Conservation (phyloP, 352 stramenopile species). For the Globisporangium orthogonon region DNA sequence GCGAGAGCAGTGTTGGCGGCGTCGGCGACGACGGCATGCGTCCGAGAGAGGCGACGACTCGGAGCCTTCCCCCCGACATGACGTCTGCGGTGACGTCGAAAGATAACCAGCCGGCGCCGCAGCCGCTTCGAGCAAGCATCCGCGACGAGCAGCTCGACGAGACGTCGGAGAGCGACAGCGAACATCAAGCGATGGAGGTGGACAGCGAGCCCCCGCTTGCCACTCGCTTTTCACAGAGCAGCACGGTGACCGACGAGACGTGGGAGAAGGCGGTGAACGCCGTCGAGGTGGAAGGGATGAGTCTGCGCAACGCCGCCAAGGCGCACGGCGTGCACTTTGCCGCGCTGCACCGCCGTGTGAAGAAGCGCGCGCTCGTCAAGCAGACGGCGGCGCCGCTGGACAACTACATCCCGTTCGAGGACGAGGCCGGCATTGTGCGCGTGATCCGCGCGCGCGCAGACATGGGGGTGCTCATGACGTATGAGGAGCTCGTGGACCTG, state of each 20-base stretch:
- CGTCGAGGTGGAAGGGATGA: slow-evolving; percentile 64
- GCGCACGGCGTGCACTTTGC: slow-evolving; percentile 59
- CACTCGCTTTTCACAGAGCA: slow-evolving; percentile 46
- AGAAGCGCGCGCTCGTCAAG: slow-evolving; percentile 53
- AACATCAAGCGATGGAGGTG: slow-evolving; percentile 13
- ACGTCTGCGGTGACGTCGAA: slow-evolving; percentile 4
- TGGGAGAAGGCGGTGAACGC: slow-evolving; percentile 66
- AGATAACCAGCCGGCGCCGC: slow-evolving; percentile 7
- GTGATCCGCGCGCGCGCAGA: slow-evolving; percentile 64
- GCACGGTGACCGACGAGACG: slow-evolving; percentile 46
- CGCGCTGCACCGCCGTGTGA: slow-evolving; percentile 56
- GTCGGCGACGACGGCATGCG: no score
- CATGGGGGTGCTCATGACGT: slow-evolving; percentile 64
- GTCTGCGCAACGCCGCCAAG: slow-evolving; percentile 53
- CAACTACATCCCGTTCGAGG: slow-evolving; percentile 53
- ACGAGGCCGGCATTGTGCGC: slow-evolving; percentile 60
- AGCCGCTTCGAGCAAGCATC: background rate
- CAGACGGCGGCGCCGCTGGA: slow-evolving; percentile 30
- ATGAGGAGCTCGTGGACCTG: slow-evolving; percentile 61
- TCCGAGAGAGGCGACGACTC: no score
- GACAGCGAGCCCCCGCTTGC: slow-evolving; percentile 1
- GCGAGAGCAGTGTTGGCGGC: background rate
- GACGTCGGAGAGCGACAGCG: slow-evolving; percentile 26
- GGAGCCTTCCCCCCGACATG: no score
- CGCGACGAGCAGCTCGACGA: slow-evolving; percentile 17